Evolutionary conservation across 2,329 filamentous ascomycete species (phyloP), one percentile per base, ranked within the genome.

Genomic region (Paraphoma sp.): DNA sequence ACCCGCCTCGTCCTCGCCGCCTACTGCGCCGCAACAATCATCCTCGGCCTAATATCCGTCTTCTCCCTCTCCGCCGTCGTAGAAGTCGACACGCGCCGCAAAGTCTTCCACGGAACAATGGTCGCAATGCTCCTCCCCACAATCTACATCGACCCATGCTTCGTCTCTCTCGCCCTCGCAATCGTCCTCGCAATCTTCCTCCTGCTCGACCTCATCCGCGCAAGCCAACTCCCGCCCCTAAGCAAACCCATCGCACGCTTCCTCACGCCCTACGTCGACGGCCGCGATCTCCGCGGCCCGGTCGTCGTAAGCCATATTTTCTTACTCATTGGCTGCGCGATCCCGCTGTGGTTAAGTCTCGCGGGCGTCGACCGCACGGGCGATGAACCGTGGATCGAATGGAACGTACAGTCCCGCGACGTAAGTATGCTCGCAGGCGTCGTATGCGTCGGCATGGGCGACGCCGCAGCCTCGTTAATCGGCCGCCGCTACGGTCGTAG

Each of bases 91-190:
- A 99, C 95, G 1, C 87, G 95, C 48, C 88, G 95, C 48, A 99
- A 99, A 77, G 91, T 98, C 23, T 99, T 99, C 75, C 95, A 99
- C 76, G 96, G 96, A 65, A 97, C 94, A 84, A 98, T 98, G 90
- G 94, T 98, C 7, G 87, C 88, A 53, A 97, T 99, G 92, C 89
- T 99, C 53, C 83, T 98, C 1, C 93, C 95, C 0, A 87, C 91
- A 1, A 91, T 89, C 2, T 97, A 88, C 72, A 80, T 98, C 61
- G 95, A 99, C 74, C 94, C 95, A 0, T 83, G 89, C 41, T 98
- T 92, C 75, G 88, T 89, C 48, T 87, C 90, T 1, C 81, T 99
- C 11, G 92, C 93, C 0, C 82, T 98, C n/a, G 83, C 84, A 0
- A 80, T 97, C 31, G 87, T 93, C 28, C 84, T 99, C 36, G 88